These are phyloP conservation scores for Sporothrix protearum DNA, from an alignment of 2,329 filamentous ascomycete species.

Conservation along the genomic window DNA sequence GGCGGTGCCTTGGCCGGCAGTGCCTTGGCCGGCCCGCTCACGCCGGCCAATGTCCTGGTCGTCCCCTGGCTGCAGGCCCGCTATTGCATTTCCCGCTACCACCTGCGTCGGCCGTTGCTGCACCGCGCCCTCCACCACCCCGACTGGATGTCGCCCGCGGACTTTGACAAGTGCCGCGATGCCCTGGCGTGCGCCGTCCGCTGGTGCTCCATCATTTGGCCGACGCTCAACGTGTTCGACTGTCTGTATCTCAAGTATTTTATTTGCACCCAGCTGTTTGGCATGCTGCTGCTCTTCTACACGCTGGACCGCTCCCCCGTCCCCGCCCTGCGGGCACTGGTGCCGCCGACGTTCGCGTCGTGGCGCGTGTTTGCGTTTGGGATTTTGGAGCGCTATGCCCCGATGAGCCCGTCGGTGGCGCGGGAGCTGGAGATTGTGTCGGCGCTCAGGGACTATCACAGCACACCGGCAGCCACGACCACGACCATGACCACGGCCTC, in stretches of 20 bases:
- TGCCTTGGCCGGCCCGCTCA: background rate
- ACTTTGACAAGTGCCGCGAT: conserved; percentile 29
- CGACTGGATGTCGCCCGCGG: conserved; percentile 26
- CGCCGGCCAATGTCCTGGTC: conserved; percentile 24
- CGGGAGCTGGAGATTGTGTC: conserved; percentile 32
- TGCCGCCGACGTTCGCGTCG: conserved; percentile 19
- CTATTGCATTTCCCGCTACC: conserved; percentile 29
- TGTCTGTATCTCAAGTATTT: conserved; percentile 28
- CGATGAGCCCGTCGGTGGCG: conserved; percentile 24
- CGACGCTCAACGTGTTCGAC: conserved; percentile 18
- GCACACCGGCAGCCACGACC: background rate
- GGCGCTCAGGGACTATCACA: background rate
- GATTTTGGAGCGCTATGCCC: conserved; percentile 24
- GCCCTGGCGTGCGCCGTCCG: conserved; percentile 24
- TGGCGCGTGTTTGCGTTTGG: conserved; percentile 26
- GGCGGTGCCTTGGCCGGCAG: background rate
- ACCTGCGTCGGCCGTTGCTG: conserved; percentile 28
- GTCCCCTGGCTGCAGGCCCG: conserved; percentile 30
- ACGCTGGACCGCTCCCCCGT: conserved; percentile 21
- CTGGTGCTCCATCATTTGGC: conserved; percentile 26
- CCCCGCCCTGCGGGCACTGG: conserved; percentile 17
- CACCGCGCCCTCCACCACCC: conserved; percentile 29
- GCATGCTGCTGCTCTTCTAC: conserved; percentile 27
- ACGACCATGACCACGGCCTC: background rate
- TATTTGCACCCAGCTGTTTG: conserved; percentile 29